phyloP scores from a whole-genome alignment of 176 grass and related monocot genomes.

The Canna indica region DNA sequence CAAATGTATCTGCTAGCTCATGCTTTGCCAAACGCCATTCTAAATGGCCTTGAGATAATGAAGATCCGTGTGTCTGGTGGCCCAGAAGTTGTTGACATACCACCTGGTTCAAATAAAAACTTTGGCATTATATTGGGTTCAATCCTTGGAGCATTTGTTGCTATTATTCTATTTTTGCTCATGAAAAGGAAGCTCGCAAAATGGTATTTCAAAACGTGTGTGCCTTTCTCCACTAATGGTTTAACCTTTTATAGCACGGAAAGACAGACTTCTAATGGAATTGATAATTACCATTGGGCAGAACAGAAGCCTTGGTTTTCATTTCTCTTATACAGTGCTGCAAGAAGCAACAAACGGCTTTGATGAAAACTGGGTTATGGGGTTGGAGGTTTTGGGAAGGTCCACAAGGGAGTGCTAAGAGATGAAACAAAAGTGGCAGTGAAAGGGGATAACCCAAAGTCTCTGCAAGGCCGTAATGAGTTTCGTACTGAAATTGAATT shows the following conservation, averaged over 20 bases:
- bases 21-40: neutral
- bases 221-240: conserved; percentile 4
- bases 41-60: conserved; percentile 18
- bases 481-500: conserved; percentile 17
- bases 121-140: conserved; percentile 10
- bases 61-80: neutral
- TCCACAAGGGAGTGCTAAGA: too few species aligned
- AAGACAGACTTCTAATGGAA: conserved; percentile 10
- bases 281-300: neutral
- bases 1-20: accelerated
- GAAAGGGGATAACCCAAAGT: conserved; percentile 15
- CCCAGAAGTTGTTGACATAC: neutral
- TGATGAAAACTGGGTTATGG: conserved; percentile 12
- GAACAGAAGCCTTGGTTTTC: conserved; percentile 11
- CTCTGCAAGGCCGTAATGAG: conserved; percentile 14
- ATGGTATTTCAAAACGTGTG: conserved; percentile 7
- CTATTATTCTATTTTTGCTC: neutral
- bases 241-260: neutral
- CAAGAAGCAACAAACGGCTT: conserved; percentile 17
- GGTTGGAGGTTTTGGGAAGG: conserved; percentile 16
- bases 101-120: conserved; percentile 13
- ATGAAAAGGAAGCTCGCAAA: conserved; percentile 3
- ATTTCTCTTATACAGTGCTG: neutral
- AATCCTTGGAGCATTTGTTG: conserved; percentile 1
- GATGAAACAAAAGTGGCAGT: conserved; percentile 19